Conservation (phyloP, 163 green algal species). For the Scenedesmus sp. region DNA sequence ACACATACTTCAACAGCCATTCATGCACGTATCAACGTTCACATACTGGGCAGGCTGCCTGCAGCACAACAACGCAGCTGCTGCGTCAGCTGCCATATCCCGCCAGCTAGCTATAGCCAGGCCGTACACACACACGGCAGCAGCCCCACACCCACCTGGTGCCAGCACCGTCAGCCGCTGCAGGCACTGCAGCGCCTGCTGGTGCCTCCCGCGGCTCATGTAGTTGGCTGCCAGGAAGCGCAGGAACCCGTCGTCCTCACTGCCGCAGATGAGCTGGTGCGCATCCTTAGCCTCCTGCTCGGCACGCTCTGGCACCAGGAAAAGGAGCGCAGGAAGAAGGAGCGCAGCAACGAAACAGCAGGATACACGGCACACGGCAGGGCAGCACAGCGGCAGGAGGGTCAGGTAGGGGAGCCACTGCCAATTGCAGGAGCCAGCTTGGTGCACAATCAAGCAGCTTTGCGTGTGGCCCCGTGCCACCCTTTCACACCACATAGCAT, state of each 20-base stretch:
- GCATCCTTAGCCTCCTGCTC: slow-evolving; percentile 27
- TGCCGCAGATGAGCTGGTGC: slow-evolving; percentile 28
- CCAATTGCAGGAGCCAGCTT: too few relatives aligned
- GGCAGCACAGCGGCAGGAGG: too few relatives aligned
- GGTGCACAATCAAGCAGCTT: too few relatives aligned
- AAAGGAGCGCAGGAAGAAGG: not conserved
- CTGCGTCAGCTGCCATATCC: not conserved
- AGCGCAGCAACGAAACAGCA: not conserved
- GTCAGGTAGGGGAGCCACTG: too few relatives aligned
- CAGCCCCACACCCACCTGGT: not conserved
- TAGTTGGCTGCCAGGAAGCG: slow-evolving; percentile 39
- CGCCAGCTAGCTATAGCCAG: not conserved
- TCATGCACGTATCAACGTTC: too few relatives aligned
- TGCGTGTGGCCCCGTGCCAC: not conserved
- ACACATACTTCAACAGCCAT: too few relatives aligned
- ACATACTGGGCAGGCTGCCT: too few relatives aligned
- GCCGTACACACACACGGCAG: not conserved
- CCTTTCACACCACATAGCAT: not conserved
- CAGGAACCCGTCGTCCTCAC: slow-evolving; percentile 44
- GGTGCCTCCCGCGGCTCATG: slow-evolving; percentile 14
- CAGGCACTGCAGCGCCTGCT: slow-evolving; percentile 50
- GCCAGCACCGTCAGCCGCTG: slow-evolving; percentile 41
- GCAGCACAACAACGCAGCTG: not conserved
- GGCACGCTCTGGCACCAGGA: slow-evolving; percentile 25
- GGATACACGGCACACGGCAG: not conserved